These are phyloP conservation scores for Camellia granthamiana DNA, from an alignment of 148 eudicot genomes.

Conservation along the genomic window DNA sequence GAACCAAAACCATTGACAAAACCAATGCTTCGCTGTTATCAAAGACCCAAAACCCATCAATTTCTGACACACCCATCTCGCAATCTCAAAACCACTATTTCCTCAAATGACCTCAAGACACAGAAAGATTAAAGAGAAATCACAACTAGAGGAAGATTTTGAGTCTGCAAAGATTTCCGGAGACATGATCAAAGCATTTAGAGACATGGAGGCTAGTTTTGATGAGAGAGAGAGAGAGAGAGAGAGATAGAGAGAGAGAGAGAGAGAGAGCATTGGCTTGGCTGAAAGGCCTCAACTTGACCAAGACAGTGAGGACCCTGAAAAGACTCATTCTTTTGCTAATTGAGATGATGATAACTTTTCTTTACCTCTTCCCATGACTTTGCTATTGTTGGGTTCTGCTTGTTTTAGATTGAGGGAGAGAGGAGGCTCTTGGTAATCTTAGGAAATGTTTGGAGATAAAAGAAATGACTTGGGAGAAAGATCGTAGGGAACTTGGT, in stretches of 20 bases:
- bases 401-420: constrained; percentile 59
- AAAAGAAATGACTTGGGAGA: constrained; percentile 61
- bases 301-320: constrained; percentile 80
- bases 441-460: constrained; percentile 65
- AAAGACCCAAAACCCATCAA: constrained; percentile 18
- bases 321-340: constrained; percentile 62
- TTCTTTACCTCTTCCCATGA: constrained; percentile 71
- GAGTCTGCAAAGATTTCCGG: constrained; percentile 67
- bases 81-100: constrained; percentile 37
- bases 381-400: constrained; percentile 81
- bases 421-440: constrained; percentile 77
- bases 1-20: constrained; percentile 24
- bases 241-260: too few relatives aligned
- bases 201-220: constrained; percentile 66
- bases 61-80: constrained; percentile 34
- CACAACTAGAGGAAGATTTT: constrained; percentile 63
- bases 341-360: constrained; percentile 29
- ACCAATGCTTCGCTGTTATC: constrained; percentile 21
- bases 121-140: constrained; percentile 53
- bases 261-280: constrained; percentile 37
- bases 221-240: constrained; percentile 48
- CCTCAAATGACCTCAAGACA: constrained; percentile 60
- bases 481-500: constrained; percentile 73
- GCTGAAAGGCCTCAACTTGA: constrained; percentile 84
- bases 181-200: constrained; percentile 70